Conservation (phyloP, 1,284 basidiomycete species). For the Vanrija sp. region DNA sequence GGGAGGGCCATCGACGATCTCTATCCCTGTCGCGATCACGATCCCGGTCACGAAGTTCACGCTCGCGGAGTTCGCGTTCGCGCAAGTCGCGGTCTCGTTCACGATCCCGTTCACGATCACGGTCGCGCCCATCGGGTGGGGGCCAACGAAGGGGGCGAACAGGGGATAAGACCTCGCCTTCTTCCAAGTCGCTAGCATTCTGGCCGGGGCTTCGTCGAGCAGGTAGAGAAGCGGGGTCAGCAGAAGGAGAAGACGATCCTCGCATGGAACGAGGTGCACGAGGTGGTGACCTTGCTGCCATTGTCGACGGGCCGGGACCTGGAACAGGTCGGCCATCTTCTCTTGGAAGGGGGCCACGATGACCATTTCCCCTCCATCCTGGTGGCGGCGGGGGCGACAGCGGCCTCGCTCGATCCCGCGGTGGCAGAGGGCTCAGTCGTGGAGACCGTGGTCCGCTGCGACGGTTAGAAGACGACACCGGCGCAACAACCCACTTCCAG, state of each 20-base stretch:
- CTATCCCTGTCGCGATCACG: conserved; percentile 10
- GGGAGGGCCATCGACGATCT: conserved; percentile 2
- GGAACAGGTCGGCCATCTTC: not conserved
- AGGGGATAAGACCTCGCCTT: conserved; percentile 44
- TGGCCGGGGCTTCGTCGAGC: not conserved
- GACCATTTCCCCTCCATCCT: no score
- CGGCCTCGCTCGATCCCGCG: no score
- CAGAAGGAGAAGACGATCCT: conserved; percentile 2
- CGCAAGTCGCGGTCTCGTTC: conserved; percentile 19
- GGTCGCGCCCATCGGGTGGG: conserved; percentile 6
- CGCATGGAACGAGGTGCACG: conserved; percentile 27
- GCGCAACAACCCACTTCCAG: no score
- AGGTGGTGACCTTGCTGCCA: conserved; percentile 15
- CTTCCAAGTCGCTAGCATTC: conserved; percentile 32
- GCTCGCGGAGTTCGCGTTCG: conserved; percentile 8
- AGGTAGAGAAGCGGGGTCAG: not conserved
- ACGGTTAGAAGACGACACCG: no score
- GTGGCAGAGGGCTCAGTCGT: no score
- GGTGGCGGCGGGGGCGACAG: no score
- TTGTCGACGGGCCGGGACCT: conserved; percentile 17
- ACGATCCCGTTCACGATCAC: conserved; percentile 20
- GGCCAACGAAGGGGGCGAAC: conserved; percentile 19
- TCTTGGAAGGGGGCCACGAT: no score
- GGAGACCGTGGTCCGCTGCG: no score
- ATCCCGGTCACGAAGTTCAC: conserved; percentile 6